These are phyloP conservation scores for Ganoderma multipileum DNA, from an alignment of 1,284 basidiomycete species.

Conservation along the genomic window DNA sequence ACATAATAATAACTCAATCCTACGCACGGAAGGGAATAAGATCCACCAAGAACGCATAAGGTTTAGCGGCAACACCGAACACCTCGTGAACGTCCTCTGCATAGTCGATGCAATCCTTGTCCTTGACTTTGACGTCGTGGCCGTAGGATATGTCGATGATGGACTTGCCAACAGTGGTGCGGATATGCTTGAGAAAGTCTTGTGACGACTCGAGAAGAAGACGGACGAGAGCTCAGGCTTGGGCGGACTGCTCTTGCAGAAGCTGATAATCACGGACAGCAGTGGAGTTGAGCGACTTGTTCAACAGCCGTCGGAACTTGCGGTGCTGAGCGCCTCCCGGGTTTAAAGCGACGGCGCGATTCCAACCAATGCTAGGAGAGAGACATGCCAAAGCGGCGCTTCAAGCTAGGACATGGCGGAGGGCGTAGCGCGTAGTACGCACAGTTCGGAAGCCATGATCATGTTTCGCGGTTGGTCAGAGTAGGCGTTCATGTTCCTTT, in stretches of 20 bases:
- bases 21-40: slow-evolving; percentile 28
- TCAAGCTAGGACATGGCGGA: background rate
- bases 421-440: background rate
- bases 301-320: slow-evolving; percentile 14
- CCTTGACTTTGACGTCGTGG: slow-evolving; percentile 16
- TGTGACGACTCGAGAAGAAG: background rate
- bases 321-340: slow-evolving; percentile 16
- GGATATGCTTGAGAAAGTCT: slow-evolving; percentile 6
- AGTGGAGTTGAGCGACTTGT: slow-evolving; percentile 7
- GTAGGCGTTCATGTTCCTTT: background rate
- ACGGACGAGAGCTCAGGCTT: background rate
- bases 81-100: slow-evolving; percentile 25
- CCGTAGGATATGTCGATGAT: slow-evolving; percentile 27
- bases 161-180: slow-evolving; percentile 19
- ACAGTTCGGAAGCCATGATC: background rate
- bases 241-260: slow-evolving; percentile 17
- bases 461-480: background rate
- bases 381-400: background rate
- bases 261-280: slow-evolving; percentile 9
- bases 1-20: too few relatives aligned
- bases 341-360: slow-evolving; percentile 18
- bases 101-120: slow-evolving; percentile 23
- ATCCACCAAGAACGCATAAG: slow-evolving; percentile 24
- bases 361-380: slow-evolving; percentile 24
- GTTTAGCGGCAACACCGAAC: slow-evolving; percentile 19